phyloP scores from a whole-genome alignment of 192 early-diverging fungal genomes.

The Podila clonocystis region DNA sequence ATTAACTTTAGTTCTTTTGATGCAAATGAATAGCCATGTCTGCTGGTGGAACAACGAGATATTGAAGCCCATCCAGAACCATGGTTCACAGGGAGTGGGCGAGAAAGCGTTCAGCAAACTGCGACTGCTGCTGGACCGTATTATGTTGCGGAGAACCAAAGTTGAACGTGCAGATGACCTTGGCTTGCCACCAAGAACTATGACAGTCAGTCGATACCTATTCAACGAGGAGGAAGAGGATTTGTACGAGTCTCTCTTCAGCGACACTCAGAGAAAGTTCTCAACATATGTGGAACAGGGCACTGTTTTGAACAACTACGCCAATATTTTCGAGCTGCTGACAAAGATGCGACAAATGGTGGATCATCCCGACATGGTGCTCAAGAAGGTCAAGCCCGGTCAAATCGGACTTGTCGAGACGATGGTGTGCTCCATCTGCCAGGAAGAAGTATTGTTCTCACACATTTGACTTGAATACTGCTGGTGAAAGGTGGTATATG shows the following conservation, averaged over 20 bases:
- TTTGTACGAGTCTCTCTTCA: conserved; percentile 84
- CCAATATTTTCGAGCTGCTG: conserved; percentile 92
- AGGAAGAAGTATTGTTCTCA: conserved; percentile 67
- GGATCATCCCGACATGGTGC: conserved; percentile 87
- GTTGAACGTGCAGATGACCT: conserved; percentile 88
- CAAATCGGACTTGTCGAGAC: conserved; percentile 67
- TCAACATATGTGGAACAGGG: conserved; percentile 81
- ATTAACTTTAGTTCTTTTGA: neutral
- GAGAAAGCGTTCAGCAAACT: conserved; percentile 78
- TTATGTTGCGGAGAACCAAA: conserved; percentile 94
- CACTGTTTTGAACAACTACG: conserved; percentile 93
- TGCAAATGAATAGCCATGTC: conserved; percentile 55
- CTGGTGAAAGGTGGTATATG: neutral
- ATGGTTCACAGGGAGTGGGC: conserved; percentile 72
- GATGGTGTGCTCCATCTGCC: conserved; percentile 84
- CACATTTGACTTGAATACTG: neutral
- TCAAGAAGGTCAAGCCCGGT: conserved; percentile 65
- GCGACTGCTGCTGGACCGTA: conserved; percentile 75
- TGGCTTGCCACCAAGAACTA: conserved; percentile 85
- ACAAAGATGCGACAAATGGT: conserved; percentile 90
- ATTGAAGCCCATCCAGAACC: conserved; percentile 88
- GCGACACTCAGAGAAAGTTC: conserved; percentile 79
- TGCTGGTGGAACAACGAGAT: conserved; percentile 95
- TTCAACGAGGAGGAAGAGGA: conserved; percentile 94
- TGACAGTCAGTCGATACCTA: conserved; percentile 81